Evolutionary conservation across 257 asterid genomes (phyloP).

Genomic region (Solanum commersonii): DNA sequence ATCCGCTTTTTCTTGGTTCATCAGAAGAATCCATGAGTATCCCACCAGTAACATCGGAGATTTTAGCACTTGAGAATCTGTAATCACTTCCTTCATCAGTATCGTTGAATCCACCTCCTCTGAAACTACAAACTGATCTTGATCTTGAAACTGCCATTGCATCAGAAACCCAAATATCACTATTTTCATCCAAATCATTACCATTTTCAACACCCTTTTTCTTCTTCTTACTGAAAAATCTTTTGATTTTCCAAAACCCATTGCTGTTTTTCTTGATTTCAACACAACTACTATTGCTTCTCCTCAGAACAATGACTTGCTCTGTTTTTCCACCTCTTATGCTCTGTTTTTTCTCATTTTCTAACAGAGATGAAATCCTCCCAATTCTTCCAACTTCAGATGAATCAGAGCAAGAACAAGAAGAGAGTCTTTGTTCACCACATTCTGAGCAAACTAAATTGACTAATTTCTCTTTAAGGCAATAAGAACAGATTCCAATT

Average conservation of each 20-base stretch:
- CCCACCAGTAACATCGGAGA: slow-evolving; percentile 70
- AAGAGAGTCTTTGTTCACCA: slow-evolving; percentile 68
- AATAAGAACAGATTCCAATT: slow-evolving; percentile 67
- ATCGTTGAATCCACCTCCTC: slow-evolving; percentile 20
- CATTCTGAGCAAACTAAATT: slow-evolving; percentile 78
- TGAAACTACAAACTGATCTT: slow-evolving; percentile 79
- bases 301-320: slow-evolving; percentile 37
- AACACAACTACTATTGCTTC: slow-evolving; percentile 80
- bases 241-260: slow-evolving; percentile 75
- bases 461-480: slow-evolving; percentile 67
- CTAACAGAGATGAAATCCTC: slow-evolving; percentile 62
- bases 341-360: slow-evolving; percentile 39
- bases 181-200: slow-evolving; percentile 30
- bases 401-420: slow-evolving; percentile 58
- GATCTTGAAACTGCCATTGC: slow-evolving; percentile 58
- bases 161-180: slow-evolving; percentile 22
- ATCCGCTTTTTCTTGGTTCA: slow-evolving; percentile 2
- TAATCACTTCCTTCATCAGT: slow-evolving; percentile 50
- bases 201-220: slow-evolving; percentile 13
- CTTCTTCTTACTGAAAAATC: slow-evolving; percentile 50
- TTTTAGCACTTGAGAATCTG: slow-evolving; percentile 69
- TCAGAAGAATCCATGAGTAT: slow-evolving; percentile 36
- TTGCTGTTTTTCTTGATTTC: slow-evolving; percentile 54
- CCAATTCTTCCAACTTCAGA: slow-evolving; percentile 84
- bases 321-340: slow-evolving; percentile 24